Conservation (phyloP, 331 rosid species). For the Ulmus americana region DNA sequence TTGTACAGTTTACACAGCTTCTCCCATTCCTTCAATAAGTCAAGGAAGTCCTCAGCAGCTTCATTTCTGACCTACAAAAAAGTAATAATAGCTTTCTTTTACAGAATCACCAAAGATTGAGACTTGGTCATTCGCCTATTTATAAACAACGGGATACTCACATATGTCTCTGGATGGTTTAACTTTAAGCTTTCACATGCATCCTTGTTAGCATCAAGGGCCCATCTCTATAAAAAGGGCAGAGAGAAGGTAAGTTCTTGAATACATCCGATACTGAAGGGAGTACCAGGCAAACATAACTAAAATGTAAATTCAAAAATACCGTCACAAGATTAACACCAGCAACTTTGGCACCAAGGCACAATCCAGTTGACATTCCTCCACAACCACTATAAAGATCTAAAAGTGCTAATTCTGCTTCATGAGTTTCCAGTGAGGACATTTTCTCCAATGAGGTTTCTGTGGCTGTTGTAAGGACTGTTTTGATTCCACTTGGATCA, state of each 20-base stretch:
- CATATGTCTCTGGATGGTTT: slow-evolving; percentile 80
- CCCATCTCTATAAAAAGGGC: slow-evolving; percentile 60
- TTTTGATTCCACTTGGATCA: slow-evolving; percentile 25
- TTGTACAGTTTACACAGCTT: slow-evolving; percentile 58
- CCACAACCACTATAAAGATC: slow-evolving; percentile 89
- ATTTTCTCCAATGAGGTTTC: slow-evolving; percentile 23
- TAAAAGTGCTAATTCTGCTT: slow-evolving; percentile 45
- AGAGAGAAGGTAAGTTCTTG: slow-evolving; percentile 16
- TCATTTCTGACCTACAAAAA: slow-evolving; percentile 76
- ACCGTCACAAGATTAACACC: slow-evolving; percentile 62
- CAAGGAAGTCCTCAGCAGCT: slow-evolving; percentile 72
- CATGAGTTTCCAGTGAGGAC: slow-evolving; percentile 25
- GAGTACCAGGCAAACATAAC: no score
- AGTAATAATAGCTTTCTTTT: slow-evolving; percentile 6
- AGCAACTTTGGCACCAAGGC: slow-evolving; percentile 60
- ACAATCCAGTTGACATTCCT: slow-evolving; percentile 88
- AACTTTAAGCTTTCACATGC: slow-evolving; percentile 67
- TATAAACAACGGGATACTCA: slow-evolving; percentile 27
- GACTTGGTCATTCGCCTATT: neutral
- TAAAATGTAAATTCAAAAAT: neutral
- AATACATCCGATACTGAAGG: neutral
- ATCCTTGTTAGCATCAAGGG: slow-evolving; percentile 52
- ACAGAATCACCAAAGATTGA: slow-evolving; percentile 10
- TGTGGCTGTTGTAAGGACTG: slow-evolving; percentile 27
- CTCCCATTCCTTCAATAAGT: slow-evolving; percentile 77